Evolutionary conservation across 306 rosid species (phyloP), one percentile per base, ranked within the genome.

Genomic region (Castanopsis chinensis): DNA sequence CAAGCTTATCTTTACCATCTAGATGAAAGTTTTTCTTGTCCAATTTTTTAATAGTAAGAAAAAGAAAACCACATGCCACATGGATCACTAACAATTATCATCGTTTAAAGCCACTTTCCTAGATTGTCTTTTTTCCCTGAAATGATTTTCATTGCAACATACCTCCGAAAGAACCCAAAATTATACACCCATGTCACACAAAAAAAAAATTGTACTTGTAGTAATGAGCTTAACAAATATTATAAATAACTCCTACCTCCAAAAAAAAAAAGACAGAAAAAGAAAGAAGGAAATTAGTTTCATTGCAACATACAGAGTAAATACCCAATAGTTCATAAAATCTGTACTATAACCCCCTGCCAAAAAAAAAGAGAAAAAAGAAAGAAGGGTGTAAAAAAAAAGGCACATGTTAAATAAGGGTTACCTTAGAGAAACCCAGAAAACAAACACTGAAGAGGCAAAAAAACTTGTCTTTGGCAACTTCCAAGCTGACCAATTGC

Each of bases 341-440:
- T 7, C 45, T 23, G 33, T 12, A 59, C 17, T 23, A 25, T 23
- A 12, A 10, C 13, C 64, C 6, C 65, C 65, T 2, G 11, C 27
- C 25, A 21, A 69, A 58, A n/a, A 32, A 30, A 11, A 13, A 57
- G 30, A 28, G 45, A 41, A 35, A 53, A 55, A 41, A 60, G 27
- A 49, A 28, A 9, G 9, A 71, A 25, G 4, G 19, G 56, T 25
- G 60, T 27, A 25, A 30, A 3, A 35, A 33, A 68, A 2, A n/a
- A n/a, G n/a, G 72, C 72, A 7, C 35, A 33, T 33, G 52, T 68
- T 35, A n/a, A 76, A 76, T 23, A 21, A 64, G 69, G 49, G 77
- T 65, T 80, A 84, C 87, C 87, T 80, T 45, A 27, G 84, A 65
- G 79, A 73, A 49, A 5, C 67, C 76, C 63, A 51, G 43, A 63